A percentile compares a stretch with the other conserved stretches of the same genome.
phyloP scores from a whole-genome alignment of 441 rosid species.

The Theobroma grandiflorum region DNA sequence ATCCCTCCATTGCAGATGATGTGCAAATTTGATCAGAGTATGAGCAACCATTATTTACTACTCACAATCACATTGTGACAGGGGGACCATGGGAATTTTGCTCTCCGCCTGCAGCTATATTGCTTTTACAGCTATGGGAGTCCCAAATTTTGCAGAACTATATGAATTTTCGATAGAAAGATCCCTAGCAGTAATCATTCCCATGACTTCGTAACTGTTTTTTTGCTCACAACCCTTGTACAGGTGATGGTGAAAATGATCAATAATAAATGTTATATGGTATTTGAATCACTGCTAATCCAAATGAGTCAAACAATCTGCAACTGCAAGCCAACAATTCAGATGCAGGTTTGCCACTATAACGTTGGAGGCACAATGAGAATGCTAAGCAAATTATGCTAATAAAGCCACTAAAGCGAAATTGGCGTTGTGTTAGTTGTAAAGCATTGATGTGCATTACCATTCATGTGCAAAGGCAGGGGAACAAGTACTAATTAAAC shows the following conservation, averaged over 20 bases:
- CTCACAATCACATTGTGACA: too few species aligned
- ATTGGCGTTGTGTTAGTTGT: not conserved
- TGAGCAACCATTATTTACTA: too few species aligned
- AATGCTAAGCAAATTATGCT: conserved; percentile 2
- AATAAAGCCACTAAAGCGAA: not conserved
- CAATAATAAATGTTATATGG: not conserved
- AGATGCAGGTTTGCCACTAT: not conserved
- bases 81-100: too few species aligned
- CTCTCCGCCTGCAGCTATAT: not conserved
- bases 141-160: not conserved
- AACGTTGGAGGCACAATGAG: not conserved
- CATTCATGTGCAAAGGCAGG: not conserved
- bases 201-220: not conserved
- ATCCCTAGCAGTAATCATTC: not conserved
- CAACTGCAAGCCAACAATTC: not conserved
- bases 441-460: not conserved
- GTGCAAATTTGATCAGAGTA: too few species aligned
- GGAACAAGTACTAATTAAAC: not conserved
- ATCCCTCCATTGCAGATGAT: too few species aligned
- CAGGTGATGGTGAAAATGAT: not conserved
- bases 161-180: not conserved
- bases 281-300: not conserved
- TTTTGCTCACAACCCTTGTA: not conserved
- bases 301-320: not conserved
- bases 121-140: not conserved